A percentile compares a stretch with the other conserved stretches of the same genome.
These are phyloP conservation scores for Lepidium campestre DNA, from an alignment of 441 rosid genomes.

Conservation along the genomic window DNA sequence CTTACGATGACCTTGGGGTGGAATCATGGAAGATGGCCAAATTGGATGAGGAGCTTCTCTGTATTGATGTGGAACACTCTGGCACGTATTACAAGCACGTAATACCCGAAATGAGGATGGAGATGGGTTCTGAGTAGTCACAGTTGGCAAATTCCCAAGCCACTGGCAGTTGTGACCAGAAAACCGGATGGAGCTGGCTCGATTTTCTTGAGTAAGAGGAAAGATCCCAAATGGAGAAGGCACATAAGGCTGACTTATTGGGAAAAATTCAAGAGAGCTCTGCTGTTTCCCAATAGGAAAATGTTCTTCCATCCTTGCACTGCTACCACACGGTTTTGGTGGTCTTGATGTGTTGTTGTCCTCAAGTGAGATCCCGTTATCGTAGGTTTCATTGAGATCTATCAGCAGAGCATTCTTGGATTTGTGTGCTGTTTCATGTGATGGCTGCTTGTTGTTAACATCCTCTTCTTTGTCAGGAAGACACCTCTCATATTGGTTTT, in stretches of 20 bases:
- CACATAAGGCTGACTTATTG: slow-evolving; percentile 35
- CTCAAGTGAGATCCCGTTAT: slow-evolving; percentile 35
- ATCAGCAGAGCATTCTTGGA: slow-evolving; percentile 31
- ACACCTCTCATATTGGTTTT: slow-evolving; percentile 86
- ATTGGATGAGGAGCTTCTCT: slow-evolving; percentile 38
- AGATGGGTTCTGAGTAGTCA: slow-evolving; percentile 35
- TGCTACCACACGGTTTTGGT: slow-evolving; percentile 35
- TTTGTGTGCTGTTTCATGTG: slow-evolving; percentile 29
- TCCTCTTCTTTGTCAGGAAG: slow-evolving; percentile 65
- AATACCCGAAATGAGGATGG: slow-evolving; percentile 31
- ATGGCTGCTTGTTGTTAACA: slow-evolving; percentile 34
- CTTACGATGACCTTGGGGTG: slow-evolving; percentile 31
- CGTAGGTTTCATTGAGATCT: slow-evolving; percentile 43
- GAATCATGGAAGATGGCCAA: slow-evolving; percentile 41
- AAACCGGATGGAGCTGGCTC: slow-evolving; percentile 36
- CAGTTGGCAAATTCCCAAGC: slow-evolving; percentile 36
- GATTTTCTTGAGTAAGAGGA: slow-evolving; percentile 40
- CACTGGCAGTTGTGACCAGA: slow-evolving; percentile 41
- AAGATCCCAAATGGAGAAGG: slow-evolving; percentile 34
- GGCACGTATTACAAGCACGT: slow-evolving; percentile 43
- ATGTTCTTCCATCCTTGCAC: slow-evolving; percentile 36
- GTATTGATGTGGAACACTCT: slow-evolving; percentile 42
- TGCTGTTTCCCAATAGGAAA: slow-evolving; percentile 25
- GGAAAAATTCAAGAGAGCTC: slow-evolving; percentile 38
- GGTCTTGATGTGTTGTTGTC: slow-evolving; percentile 38